These are phyloP conservation scores for Fusarium chaquense DNA, from an alignment of 2,329 filamentous ascomycete genomes.

Conservation along the genomic window DNA sequence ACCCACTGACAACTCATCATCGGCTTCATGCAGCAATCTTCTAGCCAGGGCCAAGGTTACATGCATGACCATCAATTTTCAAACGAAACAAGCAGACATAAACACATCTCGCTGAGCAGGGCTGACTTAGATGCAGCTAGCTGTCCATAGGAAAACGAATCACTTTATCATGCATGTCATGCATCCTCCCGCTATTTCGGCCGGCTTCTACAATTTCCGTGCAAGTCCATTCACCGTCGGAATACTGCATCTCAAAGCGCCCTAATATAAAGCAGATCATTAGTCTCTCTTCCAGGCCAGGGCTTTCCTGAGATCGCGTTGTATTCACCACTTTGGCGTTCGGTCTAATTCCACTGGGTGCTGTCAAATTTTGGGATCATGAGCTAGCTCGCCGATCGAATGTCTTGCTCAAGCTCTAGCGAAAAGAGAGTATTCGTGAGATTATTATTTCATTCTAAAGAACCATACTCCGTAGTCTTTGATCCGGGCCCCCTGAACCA, in stretches of 20 bases:
- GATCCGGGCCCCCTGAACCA: constrained; percentile 8
- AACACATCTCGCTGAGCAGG: constrained; percentile 11
- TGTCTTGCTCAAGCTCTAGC: not conserved
- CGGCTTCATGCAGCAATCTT: constrained; percentile 17
- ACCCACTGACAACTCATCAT: constrained; percentile 23
- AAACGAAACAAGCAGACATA: not conserved
- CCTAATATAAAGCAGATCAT: constrained; percentile 20
- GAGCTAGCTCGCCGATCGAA: constrained; percentile 6
- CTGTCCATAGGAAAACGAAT: not conserved
- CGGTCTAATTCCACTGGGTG: constrained; percentile 10
- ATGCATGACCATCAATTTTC: constrained; percentile 5
- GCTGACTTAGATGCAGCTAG: not conserved
- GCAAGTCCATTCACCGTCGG: not conserved
- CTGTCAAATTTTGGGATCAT: not conserved
- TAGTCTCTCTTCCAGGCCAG: constrained; percentile 11
- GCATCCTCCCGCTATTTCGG: constrained; percentile 7
- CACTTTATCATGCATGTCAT: not conserved
- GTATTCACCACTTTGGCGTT: constrained; percentile 5
- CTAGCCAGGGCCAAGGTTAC: not conserved
- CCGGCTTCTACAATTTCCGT: not conserved
- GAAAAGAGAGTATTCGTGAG: not conserved
- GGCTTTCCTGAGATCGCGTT: constrained; percentile 1
- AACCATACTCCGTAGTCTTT: not conserved
- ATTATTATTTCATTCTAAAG: constrained; percentile 3
- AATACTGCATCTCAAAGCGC: not conserved